Percentiles rank a stretch among this genome's conserved stretches.
These are phyloP conservation scores for Ophiocordyceps camponoti-saundersi DNA, from an alignment of 2,329 filamentous ascomycete species.

Conservation along the genomic window DNA sequence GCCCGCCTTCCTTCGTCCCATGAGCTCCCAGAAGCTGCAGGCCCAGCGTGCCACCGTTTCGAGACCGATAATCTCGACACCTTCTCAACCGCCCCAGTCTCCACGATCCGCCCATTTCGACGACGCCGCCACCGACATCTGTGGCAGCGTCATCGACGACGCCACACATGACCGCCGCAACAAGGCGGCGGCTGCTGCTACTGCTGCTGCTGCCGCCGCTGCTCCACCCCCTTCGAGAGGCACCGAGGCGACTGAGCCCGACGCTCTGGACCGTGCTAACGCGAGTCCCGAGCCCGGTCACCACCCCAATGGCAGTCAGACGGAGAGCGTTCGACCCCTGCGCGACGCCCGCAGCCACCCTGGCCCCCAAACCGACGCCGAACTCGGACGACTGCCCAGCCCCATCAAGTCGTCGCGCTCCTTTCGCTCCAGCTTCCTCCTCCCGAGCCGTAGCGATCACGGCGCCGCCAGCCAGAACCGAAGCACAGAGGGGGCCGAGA, in stretches of 20 bases:
- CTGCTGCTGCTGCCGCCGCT: conserved; percentile 26
- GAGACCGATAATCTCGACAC: conserved; percentile 21
- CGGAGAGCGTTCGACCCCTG: conserved; percentile 66
- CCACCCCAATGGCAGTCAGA: conserved; percentile 41
- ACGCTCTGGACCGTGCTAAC: conserved; percentile 52
- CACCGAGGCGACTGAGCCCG: conserved; percentile 64
- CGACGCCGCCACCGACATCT: conserved; percentile 22
- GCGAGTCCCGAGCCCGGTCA: conserved; percentile 52
- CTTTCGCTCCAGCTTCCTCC: conserved; percentile 58
- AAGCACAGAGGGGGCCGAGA: conserved; percentile 54
- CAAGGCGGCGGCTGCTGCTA: conserved; percentile 18
- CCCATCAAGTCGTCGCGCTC: conserved; percentile 58
- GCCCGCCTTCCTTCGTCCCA: conserved; percentile 85
- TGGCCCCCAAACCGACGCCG: conserved; percentile 27
- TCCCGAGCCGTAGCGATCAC: conserved; percentile 38
- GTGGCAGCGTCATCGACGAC: conserved; percentile 20
- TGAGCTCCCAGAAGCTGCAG: conserved; percentile 91
- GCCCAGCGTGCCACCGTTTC: conserved; percentile 56
- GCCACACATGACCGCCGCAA: conserved; percentile 28
- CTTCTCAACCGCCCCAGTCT: conserved; percentile 1
- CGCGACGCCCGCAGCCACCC: conserved; percentile 24
- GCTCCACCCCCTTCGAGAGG: conserved; percentile 52
- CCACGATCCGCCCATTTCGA: conserved; percentile 14
- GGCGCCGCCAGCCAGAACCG: conserved; percentile 31
- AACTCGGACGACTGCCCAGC: conserved; percentile 32